These are phyloP conservation scores for Yamadazyma sp. DNA, from an alignment of 805 yeast species.

Conservation along the genomic window DNA sequence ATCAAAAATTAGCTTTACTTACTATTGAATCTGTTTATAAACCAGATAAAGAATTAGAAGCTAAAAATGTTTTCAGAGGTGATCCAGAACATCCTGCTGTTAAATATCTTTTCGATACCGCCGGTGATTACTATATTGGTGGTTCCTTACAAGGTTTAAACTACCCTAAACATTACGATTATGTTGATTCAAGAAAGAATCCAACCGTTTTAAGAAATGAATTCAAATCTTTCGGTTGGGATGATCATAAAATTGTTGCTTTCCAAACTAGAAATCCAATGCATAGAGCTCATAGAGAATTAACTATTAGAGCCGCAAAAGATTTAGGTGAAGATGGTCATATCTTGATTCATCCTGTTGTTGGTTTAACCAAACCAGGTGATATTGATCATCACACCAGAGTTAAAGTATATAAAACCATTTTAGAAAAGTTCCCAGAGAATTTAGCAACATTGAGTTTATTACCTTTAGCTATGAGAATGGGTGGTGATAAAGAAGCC, in stretches of 20 bases:
- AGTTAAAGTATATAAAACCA: slow-evolving; percentile 90
- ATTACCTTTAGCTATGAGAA: slow-evolving; percentile 95
- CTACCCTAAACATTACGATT: slow-evolving; percentile 87
- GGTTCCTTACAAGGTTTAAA: slow-evolving; percentile 82
- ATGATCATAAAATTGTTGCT: slow-evolving; percentile 72
- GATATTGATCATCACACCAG: slow-evolving; percentile 97
- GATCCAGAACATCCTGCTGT: slow-evolving; percentile 97
- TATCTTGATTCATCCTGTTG: slow-evolving; percentile 92
- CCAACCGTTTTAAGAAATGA: slow-evolving; percentile 89
- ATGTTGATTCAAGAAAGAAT: slow-evolving; percentile 80
- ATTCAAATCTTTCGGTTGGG: slow-evolving; percentile 80
- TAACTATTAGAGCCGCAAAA: slow-evolving; percentile 95
- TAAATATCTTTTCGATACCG: slow-evolving; percentile 63
- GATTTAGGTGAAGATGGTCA: slow-evolving; percentile 74
- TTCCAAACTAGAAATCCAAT: slow-evolving; percentile 98
- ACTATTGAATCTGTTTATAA: slow-evolving; percentile 75
- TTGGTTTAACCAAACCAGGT: slow-evolving; percentile 95
- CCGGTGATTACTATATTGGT: slow-evolving; percentile 85
- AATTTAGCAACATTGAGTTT: slow-evolving; percentile 89
- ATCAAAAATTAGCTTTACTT: slow-evolving; percentile 73
- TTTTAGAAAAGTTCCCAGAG: slow-evolving; percentile 87
- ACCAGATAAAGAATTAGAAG: slow-evolving; percentile 80
- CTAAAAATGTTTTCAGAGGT: slow-evolving; percentile 86
- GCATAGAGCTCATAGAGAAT: slow-evolving; percentile 97
- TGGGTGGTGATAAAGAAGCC: slow-evolving; percentile 99